phyloP scores from a whole-genome alignment of 768 basidiomycete species.

The Lactarius sanguifluus region DNA sequence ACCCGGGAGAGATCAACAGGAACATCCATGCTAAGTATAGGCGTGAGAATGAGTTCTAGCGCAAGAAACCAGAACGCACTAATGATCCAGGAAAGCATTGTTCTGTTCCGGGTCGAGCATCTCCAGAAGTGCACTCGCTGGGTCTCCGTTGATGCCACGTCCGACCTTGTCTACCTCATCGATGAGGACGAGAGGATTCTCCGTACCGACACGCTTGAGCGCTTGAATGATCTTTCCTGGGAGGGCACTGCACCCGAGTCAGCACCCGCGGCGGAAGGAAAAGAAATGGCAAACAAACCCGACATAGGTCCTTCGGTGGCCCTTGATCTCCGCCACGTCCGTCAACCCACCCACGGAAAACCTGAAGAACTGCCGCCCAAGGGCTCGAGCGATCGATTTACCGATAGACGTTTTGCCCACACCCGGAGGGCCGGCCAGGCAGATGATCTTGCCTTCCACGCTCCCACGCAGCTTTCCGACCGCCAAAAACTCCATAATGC shows the following conservation, averaged over 20 bases:
- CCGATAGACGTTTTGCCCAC: constrained; percentile 98
- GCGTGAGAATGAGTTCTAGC: neutral
- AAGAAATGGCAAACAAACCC: constrained; percentile 50
- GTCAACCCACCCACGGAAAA: constrained; percentile 96
- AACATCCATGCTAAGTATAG: constrained; percentile 78
- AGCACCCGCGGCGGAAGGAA: constrained; percentile 10
- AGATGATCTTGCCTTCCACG: constrained; percentile 96
- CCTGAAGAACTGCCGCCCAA: constrained; percentile 91
- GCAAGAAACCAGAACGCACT: constrained; percentile 52
- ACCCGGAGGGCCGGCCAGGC: constrained; percentile 94
- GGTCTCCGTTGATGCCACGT: constrained; percentile 88
- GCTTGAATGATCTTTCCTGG: constrained; percentile 97
- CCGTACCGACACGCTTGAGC: constrained; percentile 87
- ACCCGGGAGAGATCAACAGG: constrained; percentile 95
- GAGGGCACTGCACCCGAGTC: constrained; percentile 55
- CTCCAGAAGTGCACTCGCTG: constrained; percentile 85
- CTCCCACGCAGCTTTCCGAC: constrained; percentile 94
- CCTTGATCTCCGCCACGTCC: constrained; percentile 99
- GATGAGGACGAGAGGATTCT: constrained; percentile 91
- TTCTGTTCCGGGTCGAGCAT: constrained; percentile 97
- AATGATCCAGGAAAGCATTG: constrained; percentile 90
- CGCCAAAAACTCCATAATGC: constrained; percentile 94
- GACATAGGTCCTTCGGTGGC: constrained; percentile 95
- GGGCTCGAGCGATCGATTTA: constrained; percentile 88
- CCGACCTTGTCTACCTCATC: constrained; percentile 98